Percentiles rank a stretch among this genome's conserved stretches.
Evolutionary conservation across 2,329 filamentous ascomycete genomes (phyloP).

Genomic region (Claviceps sp.): DNA sequence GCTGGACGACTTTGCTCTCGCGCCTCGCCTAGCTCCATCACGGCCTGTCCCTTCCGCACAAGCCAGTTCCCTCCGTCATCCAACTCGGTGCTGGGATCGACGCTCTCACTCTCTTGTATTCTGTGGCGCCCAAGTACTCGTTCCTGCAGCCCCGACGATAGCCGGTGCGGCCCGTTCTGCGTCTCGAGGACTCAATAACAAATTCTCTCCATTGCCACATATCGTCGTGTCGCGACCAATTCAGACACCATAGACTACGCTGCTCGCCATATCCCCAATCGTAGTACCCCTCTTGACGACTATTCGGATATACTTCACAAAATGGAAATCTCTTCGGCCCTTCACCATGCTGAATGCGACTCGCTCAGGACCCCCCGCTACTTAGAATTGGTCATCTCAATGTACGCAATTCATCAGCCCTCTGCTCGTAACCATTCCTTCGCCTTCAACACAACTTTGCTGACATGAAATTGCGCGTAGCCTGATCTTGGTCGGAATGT

Average conservation of each 20-base stretch:
- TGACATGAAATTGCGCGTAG: slow-evolving; percentile 18
- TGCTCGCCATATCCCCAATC: not conserved
- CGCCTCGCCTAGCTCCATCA: not conserved
- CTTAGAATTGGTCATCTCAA: slow-evolving; percentile 41
- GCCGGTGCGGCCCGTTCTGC: not conserved
- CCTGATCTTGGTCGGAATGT: slow-evolving; percentile 72
- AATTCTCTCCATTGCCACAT: not conserved
- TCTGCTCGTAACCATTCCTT: not conserved
- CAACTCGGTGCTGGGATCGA: not conserved
- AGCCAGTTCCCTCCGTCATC: not conserved
- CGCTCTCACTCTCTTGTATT: not conserved
- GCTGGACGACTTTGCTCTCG: slow-evolving; percentile 1
- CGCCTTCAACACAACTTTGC: not conserved
- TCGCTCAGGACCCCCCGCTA: slow-evolving; percentile 38
- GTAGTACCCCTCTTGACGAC: not conserved
- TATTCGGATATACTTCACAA: not conserved
- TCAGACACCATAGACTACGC: not conserved
- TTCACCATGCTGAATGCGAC: slow-evolving; percentile 25
- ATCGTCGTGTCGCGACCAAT: not conserved
- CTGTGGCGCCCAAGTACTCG: not conserved
- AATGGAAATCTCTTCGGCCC: not conserved
- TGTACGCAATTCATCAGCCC: slow-evolving; percentile 24
- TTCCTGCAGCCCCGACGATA: not conserved
- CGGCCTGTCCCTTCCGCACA: not conserved
- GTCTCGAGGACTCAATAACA: not conserved